A percentile compares a stretch with the other conserved stretches of the same genome.
phyloP scores from a whole-genome alignment of 768 basidiomycete species.

The Leccinum incarnatum region DNA sequence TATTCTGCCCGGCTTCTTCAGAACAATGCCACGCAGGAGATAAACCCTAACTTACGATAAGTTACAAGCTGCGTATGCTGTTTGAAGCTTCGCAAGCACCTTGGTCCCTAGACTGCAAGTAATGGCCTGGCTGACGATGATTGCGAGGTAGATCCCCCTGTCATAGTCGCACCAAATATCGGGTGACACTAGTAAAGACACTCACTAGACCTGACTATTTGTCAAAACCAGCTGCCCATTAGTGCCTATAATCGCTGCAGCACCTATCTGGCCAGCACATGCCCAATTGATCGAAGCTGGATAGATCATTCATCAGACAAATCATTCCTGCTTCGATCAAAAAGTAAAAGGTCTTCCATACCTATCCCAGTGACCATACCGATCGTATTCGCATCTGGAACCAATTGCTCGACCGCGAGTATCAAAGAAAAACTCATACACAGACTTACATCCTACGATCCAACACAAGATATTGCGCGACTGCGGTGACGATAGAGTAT shows the following conservation, averaged over 20 bases:
- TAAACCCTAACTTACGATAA: constrained; percentile 27
- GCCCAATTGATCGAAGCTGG: constrained; percentile 60
- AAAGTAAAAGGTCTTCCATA: neutral
- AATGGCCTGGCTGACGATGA: constrained; percentile 59
- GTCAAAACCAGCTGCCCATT: constrained; percentile 34
- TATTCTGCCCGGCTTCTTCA: constrained; percentile 1
- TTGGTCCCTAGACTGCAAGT: constrained; percentile 64
- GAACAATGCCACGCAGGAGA: neutral
- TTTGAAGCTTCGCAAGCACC: constrained; percentile 66
- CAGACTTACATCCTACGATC: constrained; percentile 59
- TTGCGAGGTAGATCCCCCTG: constrained; percentile 60
- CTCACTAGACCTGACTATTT: constrained; percentile 43
- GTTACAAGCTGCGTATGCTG: constrained; percentile 41
- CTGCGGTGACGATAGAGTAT: constrained; percentile 49
- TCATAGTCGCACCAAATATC: constrained; percentile 35
- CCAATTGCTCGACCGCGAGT: neutral
- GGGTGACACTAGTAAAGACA: constrained; percentile 27
- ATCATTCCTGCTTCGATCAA: neutral
- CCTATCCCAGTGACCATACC: constrained; percentile 43
- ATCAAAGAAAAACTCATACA: neutral
- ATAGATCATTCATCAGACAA: constrained; percentile 35
- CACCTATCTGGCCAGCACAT: constrained; percentile 59
- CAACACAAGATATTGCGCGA: constrained; percentile 63
- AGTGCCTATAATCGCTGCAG: constrained; percentile 58
- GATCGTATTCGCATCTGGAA: constrained; percentile 46